Evolutionary conservation across 345 rosid species (phyloP), one percentile per base, ranked within the genome.

Genomic region (Chamaenerion angustifolium): DNA sequence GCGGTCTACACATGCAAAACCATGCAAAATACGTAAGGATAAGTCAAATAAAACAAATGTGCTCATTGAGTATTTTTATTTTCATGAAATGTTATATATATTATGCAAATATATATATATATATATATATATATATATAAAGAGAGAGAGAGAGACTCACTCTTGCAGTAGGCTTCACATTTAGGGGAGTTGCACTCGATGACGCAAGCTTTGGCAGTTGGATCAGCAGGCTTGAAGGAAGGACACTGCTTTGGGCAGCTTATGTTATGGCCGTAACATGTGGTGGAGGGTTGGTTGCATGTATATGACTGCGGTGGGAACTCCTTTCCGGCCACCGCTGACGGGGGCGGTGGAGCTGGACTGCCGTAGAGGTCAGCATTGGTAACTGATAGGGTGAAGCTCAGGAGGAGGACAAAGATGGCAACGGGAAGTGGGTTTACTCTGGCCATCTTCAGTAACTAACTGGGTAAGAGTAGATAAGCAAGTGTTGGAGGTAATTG

Each of bases 171-270:
- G 44, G 62, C 62, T 44, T 58, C 56, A 50, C 56, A 58, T 35
- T 25, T 58, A 31, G 42, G 54, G 16, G 49, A 19, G 4, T 43
- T 40, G 19, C 62, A 58, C 55, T 58, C 55, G 15, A 51, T 14
- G 11, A 12, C 12, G 45, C 62, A 58, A 43, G 62, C 56, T 45
- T 58, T 58, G 49, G 47, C 62, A 16, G 27, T 43, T 35, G 62
- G 48, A 10, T 42, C 27, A 27, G 55, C 48, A 12, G 62, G 62
- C 17, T 43, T 50, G 35, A 43, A 16, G 16, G 42, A 31, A 45
- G 62, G 56, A 43, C 62, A 58, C 31, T 58, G 55, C 25, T 52
- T 8, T 8, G 62, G 62, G 42, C 62, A 58, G 48, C 46, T 49
- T 25, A 49, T 49, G 40, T 42, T 23, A 10, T 43, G 17, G 40